phyloP scores from a whole-genome alignment of 2,329 filamentous ascomycete species.

The Aspergillus neotritici region DNA sequence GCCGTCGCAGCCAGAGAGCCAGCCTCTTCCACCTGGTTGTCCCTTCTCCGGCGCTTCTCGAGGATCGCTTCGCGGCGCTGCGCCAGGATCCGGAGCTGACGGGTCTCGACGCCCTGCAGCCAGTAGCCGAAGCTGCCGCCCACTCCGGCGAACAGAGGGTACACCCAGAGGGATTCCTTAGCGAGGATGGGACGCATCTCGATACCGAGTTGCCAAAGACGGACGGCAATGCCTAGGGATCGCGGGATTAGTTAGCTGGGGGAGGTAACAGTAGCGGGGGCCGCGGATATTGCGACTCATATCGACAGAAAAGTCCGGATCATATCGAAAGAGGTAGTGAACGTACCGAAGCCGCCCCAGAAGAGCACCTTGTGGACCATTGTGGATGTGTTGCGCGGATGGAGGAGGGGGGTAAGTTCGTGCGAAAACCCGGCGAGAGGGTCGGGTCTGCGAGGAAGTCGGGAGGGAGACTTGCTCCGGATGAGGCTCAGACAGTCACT shows the following conservation, averaged over 20 bases:
- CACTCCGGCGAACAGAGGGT: constrained; percentile 79
- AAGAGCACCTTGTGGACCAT: constrained; percentile 51
- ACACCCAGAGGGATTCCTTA: constrained; percentile 77
- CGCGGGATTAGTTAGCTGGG: neutral
- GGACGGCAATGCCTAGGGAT: constrained; percentile 72
- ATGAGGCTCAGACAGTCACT: constrained; percentile 12
- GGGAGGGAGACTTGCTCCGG: neutral
- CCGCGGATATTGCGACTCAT: too few species aligned
- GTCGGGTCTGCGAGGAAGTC: constrained; percentile 5
- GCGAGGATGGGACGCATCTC: constrained; percentile 96
- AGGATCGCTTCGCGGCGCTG: constrained; percentile 75
- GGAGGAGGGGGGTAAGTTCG: constrained; percentile 14
- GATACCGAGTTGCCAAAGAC: constrained; percentile 95
- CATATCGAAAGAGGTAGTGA: neutral
- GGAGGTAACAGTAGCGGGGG: too few species aligned
- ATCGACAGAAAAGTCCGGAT: too few species aligned
- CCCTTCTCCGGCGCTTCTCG: constrained; percentile 81
- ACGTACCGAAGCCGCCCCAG: constrained; percentile 75
- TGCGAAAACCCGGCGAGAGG: constrained; percentile 8
- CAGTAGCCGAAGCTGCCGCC: constrained; percentile 96
- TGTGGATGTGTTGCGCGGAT: constrained; percentile 15
- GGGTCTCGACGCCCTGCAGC: constrained; percentile 82
- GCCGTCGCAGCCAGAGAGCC: constrained; percentile 33
- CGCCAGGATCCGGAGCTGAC: constrained; percentile 68
- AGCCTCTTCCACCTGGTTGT: constrained; percentile 44